Base-by-base conservation (phyloP, 768 basidiomycete species). In the Mycena haematopus region DNA sequence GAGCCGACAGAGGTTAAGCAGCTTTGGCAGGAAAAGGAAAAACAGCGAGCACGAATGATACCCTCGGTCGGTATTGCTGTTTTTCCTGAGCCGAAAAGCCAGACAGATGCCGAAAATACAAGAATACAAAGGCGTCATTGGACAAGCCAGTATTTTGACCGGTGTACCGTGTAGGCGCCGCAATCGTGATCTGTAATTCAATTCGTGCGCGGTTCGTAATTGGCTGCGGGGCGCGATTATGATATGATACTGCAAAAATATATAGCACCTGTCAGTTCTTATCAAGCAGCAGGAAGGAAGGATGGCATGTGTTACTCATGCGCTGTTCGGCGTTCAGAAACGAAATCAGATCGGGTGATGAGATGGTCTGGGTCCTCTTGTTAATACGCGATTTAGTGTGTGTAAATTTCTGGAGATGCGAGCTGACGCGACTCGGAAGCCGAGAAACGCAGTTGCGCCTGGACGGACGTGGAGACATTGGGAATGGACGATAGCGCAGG, bases 401-500 rank as follows among this genome's bases (percentile, higher is more conserved):
- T 38, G 15, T 14, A 13, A 17, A 38, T 38, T 14, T 38, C 13
- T 38, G 14, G 14, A 1, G 11, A 14, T 11, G 56, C 38, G n/a
- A 10, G 54, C n/a, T n/a, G n/a, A n/a, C n/a, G n/a, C n/a, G 46
- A 47, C 47, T 33, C 35, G 29, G 17, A 47, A 49, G 56, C 24
- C 46, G 49, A 31, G 27, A 52, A 58, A 58, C 49, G 46, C 56
- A 49, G 31, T 25, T 35, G n/a, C 22, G 15, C 58, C 21, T 19
- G 36, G 29, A 17, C 19, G 42, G 19, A 42, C 44, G 11, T 45
- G 11, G 11, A 15, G 60, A 50, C 60, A 46, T 49, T 36, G 17
- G 15, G 60, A 61, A 61, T 61, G 60, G 27, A 38, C 60, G 60
- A 61, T 22, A 33, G 21, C 36, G 42, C 60, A 61, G 60, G 60